Evolutionary conservation across 1,139 yeast species (phyloP), one percentile per base, ranked within the genome.

Genomic region (Groenewaldozyma sp.): DNA sequence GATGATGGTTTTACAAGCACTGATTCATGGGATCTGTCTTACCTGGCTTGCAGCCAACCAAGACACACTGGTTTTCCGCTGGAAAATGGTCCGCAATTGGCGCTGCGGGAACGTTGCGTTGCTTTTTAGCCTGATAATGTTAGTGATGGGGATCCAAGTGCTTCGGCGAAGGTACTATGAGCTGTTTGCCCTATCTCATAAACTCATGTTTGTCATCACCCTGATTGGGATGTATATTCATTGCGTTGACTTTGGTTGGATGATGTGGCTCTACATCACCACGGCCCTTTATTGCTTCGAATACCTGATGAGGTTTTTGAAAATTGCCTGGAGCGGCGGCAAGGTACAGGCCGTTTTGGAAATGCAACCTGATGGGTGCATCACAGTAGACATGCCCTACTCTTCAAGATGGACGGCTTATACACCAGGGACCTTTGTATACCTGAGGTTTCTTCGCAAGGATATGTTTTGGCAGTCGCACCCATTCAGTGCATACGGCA

Each of bases 401-500:
- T 45, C 51, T 1, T 47, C 52, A 10, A 43, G 49, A 18, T 67
- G 76, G 70, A 54, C 53, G 34, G 76, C 82, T 2, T 9, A 9
- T n/a, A 7, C 10, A 4, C 22, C 33, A 17, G 82, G 83, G 6
- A 70, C 75, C 2, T 78, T 68, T 54, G 74, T 74, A 1, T 79
- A 69, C 52, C 58, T 79, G 34, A 71, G 78, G 47, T 68, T 79
- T 44, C 55, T 77, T 28, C 44, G 43, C 22, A 43, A 40, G 29
- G 39, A 50, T 35, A 55, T 65, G 35, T 68, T 72, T 31, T 57
- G 70, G 54, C 86, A 80, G 54, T 73, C 81, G 0, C 88, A 81
- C 58, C 88, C 88, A 0, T 79, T 79, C 52, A 76, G 87, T 0
- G 63, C 74, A 19, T 68, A 73, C 37, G 54, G 49, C 21, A 43